Evolutionary conservation across 192 early-diverging fungal species (phyloP), one percentile per base, ranked within the genome.

Genomic region (Gryganskiella cystojenkinii): DNA sequence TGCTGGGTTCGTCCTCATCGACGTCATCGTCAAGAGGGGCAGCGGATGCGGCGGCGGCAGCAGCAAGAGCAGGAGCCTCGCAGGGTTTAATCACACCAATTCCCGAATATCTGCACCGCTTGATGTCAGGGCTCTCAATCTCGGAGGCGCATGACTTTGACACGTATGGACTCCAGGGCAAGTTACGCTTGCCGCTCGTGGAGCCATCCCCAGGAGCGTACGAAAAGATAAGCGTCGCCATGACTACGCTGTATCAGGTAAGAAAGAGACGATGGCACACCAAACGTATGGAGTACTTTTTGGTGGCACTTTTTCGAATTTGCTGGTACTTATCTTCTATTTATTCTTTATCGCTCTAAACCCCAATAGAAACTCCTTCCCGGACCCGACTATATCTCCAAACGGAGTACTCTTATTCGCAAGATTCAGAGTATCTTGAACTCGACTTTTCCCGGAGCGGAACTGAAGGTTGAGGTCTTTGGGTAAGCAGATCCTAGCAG

Each of bases 141-240:
- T 56, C 10, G 0, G 30, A 30, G 13, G 30, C 27, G 8, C 7
- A 11, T 13, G 22, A 6, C 30, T 55, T 11, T 28, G 11, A 24
- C 4, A 73, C 71, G 0, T 73, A 54, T 65, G 61, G 70, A n/a
- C 28, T 72, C 13, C 70, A 60, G 31, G 70, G 70, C 1, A 24
- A 35, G 4, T 14, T 72, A 28, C 25, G 43, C 6, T 61, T 73
- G 0, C 63, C 70, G 0, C 28, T 64, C 27, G 56, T 72, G 15
- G 34, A 56, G 15, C 53, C 61, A 3, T 40, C 31, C 3, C n/a
- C 20, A 13, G 61, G 28, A 19, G 53, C 55, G 3, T 58, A 35
- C 37, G 45, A 63, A 10, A 60, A 47, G 27, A 35, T 64, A 9
- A 60, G 56, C 33, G 46, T 24, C 3, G 31, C 47, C 6, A 61